These are phyloP conservation scores for Penicillium sp. DNA, from an alignment of 2,329 filamentous ascomycete genomes.

Conservation along the genomic window DNA sequence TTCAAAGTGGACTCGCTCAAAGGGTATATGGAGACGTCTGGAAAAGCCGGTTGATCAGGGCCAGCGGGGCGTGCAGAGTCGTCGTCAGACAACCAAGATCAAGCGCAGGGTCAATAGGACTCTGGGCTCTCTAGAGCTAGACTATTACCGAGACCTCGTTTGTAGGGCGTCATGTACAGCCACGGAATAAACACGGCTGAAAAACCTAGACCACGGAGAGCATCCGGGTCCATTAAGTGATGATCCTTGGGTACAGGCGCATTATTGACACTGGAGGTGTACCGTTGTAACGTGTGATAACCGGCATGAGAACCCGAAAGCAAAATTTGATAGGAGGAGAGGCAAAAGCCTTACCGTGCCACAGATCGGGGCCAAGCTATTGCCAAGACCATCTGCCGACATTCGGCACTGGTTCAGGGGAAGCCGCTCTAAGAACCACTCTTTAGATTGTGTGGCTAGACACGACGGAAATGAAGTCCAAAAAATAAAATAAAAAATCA, in stretches of 20 bases:
- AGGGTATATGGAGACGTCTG: slow-evolving; percentile 2
- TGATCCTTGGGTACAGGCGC: neutral
- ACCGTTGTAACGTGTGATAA: neutral
- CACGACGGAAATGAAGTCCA: neutral
- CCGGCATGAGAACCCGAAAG: neutral
- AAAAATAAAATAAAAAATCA: neutral
- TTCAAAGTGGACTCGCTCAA: slow-evolving; percentile 3
- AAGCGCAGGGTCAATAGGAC: neutral
- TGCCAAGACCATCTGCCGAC: slow-evolving; percentile 1
- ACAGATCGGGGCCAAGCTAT: neutral
- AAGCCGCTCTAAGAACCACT: neutral
- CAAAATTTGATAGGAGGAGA: neutral
- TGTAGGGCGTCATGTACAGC: neutral
- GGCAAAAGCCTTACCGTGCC: slow-evolving; percentile 1
- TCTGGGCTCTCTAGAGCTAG: neutral
- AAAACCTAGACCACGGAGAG: neutral
- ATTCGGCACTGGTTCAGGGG: neutral
- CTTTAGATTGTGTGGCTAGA: neutral
- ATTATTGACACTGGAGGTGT: neutral
- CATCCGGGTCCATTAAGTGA: neutral
- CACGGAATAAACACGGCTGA: neutral
- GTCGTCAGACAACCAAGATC: slow-evolving; percentile 14
- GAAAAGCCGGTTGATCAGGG: slow-evolving; percentile 6
- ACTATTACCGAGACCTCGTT: neutral
- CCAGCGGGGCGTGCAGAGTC: slow-evolving; percentile 7